Conservation (phyloP, 352 stramenopile genomes). For the Halophytophthora polymorphica region DNA sequence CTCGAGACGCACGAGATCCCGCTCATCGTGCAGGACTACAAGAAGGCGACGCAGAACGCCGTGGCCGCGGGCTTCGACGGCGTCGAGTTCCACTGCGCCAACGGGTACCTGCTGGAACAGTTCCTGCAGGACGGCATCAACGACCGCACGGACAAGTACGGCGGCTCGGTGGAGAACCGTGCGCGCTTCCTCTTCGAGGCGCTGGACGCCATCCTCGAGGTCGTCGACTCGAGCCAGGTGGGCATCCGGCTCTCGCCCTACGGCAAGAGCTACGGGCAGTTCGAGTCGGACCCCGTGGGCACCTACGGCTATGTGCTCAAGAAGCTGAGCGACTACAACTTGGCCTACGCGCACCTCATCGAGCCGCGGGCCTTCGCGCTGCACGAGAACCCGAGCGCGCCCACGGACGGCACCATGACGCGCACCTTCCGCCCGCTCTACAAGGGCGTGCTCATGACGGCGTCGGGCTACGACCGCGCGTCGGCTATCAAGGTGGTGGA, state of each 20-base stretch:
- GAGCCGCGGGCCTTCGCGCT: conserved; percentile 36
- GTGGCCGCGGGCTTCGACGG: conserved; percentile 54
- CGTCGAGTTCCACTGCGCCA: conserved; percentile 82
- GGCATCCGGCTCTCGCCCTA: conserved; percentile 32
- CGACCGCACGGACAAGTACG: conserved; percentile 79
- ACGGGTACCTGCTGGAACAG: conserved; percentile 90
- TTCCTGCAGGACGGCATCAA: conserved; percentile 81
- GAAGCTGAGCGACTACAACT: conserved; percentile 37
- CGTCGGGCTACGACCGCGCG: conserved; percentile 35
- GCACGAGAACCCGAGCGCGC: conserved; percentile 24
- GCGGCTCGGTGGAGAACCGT: conserved; percentile 42
- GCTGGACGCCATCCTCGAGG: conserved; percentile 47
- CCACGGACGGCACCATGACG: conserved; percentile 35
- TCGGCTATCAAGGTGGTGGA: conserved; percentile 33
- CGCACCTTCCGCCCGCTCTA: conserved; percentile 46
- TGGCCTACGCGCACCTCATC: conserved; percentile 49
- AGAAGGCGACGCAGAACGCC: conserved; percentile 54
- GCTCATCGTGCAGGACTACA: conserved; percentile 65
- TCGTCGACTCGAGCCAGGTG: conserved; percentile 31
- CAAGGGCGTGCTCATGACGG: conserved; percentile 44
- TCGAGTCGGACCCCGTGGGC: conserved; percentile 32
- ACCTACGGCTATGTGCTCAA: conserved; percentile 35
- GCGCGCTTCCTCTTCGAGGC: conserved; percentile 40
- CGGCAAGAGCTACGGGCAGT: conserved; percentile 34
- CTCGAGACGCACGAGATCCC: conserved; percentile 76